Conservation (phyloP, 2,329 filamentous ascomycete genomes). For the Hypoxylon sp. region DNA sequence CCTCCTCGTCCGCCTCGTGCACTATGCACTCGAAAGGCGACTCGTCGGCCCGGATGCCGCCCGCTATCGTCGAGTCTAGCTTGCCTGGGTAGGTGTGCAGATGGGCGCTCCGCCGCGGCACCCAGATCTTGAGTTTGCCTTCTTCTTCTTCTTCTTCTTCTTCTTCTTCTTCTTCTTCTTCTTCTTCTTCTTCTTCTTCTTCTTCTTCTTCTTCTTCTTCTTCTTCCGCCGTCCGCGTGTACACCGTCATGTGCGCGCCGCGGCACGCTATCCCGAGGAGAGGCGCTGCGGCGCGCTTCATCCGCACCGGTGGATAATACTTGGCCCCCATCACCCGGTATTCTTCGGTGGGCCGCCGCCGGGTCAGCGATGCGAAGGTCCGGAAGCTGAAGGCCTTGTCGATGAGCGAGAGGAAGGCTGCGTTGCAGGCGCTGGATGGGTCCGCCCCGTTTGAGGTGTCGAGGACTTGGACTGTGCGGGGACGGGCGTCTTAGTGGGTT, state of each 20-base stretch:
- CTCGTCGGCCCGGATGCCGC: conserved; percentile 76
- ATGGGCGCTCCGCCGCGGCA: conserved; percentile 72
- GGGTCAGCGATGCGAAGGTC: conserved; percentile 46
- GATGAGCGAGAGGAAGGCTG: conserved; percentile 50
- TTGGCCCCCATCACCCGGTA: conserved; percentile 51
- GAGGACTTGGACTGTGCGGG: conserved; percentile 51
- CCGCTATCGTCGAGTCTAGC: conserved; percentile 82
- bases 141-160: conserved; percentile 27
- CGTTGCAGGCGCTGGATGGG: conserved; percentile 47
- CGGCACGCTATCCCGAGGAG: conserved; percentile 61
- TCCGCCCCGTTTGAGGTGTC: conserved; percentile 47
- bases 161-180: conserved; percentile 35
- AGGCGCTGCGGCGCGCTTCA: conserved; percentile 68
- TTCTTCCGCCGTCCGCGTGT: conserved; percentile 55
- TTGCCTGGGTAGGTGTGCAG: conserved; percentile 79
- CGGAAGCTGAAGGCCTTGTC: conserved; percentile 44
- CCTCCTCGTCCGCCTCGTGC: conserved; percentile 79
- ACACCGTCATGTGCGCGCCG: conserved; percentile 74
- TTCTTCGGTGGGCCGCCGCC: conserved; percentile 51
- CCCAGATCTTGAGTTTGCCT: conserved; percentile 73
- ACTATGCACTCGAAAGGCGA: conserved; percentile 75
- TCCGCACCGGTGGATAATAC: conserved; percentile 48
- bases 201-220: conserved; percentile 45
- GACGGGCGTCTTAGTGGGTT: conserved; percentile 47
- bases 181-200: conserved; percentile 27